phyloP scores from a whole-genome alignment of 345 rosid species.

The Abelmoschus esculentus region DNA sequence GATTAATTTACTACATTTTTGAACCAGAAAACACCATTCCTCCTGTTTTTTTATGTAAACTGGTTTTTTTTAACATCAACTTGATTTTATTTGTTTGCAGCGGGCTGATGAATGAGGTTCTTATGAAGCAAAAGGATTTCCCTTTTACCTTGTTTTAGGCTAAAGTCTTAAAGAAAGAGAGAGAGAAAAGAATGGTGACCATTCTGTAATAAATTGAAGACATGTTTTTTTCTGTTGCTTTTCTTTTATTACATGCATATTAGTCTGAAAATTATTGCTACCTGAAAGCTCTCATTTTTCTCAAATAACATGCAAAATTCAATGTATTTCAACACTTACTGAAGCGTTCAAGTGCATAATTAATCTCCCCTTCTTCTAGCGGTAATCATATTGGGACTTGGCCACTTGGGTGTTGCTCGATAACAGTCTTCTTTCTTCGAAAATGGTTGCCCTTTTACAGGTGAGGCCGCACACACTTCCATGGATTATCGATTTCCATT shows the following conservation, averaged over 20 bases:
- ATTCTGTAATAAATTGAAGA: background rate
- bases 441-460: no score
- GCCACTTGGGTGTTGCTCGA: no score
- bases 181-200: background rate
- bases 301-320: background rate
- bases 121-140: background rate
- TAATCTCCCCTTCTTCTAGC: background rate
- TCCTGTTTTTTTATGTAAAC: background rate
- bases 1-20: no score
- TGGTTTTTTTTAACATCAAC: no score
- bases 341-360: background rate
- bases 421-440: no score
- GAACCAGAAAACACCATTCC: background rate
- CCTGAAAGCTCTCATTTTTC: background rate
- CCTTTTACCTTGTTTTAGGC: background rate
- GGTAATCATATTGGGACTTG: no score
- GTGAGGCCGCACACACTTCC: background rate
- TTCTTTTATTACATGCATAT: background rate
- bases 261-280: background rate
- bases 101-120: background rate
- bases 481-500: slow-evolving; percentile 16
- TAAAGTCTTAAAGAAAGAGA: no score
- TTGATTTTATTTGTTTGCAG: background rate
- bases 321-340: background rate
- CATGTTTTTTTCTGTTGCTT: background rate